Percentiles rank a stretch among this genome's conserved stretches.
Conservation (phyloP, 257 asterid species). For the Capsicum rhomboideum region DNA sequence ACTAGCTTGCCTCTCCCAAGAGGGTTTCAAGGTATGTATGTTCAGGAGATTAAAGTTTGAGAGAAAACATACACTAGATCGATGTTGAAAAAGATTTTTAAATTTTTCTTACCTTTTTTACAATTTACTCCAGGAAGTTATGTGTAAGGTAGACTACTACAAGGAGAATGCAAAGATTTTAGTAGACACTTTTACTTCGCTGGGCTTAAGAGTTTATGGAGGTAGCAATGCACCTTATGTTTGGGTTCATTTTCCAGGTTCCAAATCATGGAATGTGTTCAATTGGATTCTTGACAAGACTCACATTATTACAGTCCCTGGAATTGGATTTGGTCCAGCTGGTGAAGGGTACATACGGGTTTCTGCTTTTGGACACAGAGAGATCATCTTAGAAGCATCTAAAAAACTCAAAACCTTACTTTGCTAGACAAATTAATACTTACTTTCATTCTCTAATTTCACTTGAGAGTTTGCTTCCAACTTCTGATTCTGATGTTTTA, state of each 20-base stretch:
- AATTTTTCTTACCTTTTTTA: neutral
- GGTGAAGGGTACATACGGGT: conserved; percentile 80
- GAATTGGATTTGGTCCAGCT: conserved; percentile 88
- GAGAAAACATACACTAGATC: neutral
- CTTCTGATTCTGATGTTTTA: neutral
- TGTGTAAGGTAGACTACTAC: conserved; percentile 53
- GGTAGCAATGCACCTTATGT: conserved; percentile 84
- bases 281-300: conserved; percentile 64
- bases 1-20: conserved; percentile 55
- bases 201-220: conserved; percentile 59
- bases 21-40: conserved; percentile 55
- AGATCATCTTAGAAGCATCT: conserved; percentile 63
- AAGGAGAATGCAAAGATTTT: conserved; percentile 64
- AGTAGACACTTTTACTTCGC: conserved; percentile 54
- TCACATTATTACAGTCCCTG: conserved; percentile 78
- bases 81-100: neutral
- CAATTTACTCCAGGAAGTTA: conserved; percentile 29
- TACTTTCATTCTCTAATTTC: neutral
- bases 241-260: conserved; percentile 91
- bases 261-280: conserved; percentile 76
- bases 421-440: neutral
- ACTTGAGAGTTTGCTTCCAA: neutral
- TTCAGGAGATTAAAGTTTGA: neutral
- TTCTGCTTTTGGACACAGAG: conserved; percentile 74
- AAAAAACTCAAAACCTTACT: conserved; percentile 27